These are phyloP conservation scores for Eucalyptus paniculata DNA, from an alignment of 345 rosid genomes.

Conservation along the genomic window DNA sequence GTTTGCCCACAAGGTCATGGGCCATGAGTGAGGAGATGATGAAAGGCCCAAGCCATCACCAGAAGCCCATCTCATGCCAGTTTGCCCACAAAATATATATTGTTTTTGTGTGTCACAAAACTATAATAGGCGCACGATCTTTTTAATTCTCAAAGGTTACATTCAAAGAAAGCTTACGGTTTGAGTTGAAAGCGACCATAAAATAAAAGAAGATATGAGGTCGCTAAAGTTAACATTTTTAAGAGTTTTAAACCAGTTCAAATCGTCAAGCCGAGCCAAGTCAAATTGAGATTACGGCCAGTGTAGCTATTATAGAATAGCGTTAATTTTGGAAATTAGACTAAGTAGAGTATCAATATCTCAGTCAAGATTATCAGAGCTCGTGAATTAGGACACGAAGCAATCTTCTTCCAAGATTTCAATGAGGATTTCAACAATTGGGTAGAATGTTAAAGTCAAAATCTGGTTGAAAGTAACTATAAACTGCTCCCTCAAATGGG, in stretches of 20 bases:
- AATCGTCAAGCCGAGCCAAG: neutral
- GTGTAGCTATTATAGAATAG: neutral
- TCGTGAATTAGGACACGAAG: neutral
- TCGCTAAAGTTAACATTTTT: too few species aligned
- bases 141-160: neutral
- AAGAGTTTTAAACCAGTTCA: neutral
- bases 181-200: neutral
- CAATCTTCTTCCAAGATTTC: neutral
- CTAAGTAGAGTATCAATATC: neutral
- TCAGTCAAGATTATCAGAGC: neutral
- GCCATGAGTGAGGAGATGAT: neutral
- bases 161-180: neutral
- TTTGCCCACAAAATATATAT: too few species aligned
- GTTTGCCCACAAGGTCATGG: neutral
- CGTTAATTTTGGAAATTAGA: neutral
- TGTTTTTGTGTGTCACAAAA: neutral
- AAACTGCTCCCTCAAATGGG: neutral
- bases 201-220: neutral
- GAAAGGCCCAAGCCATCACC: neutral
- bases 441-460: neutral
- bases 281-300: neutral
- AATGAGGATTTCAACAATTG: neutral
- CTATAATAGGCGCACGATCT: neutral
- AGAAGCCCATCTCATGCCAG: neutral
- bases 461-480: neutral